Conservation (phyloP, 352 stramenopile genomes). For the Globisporangium middletonii region DNA sequence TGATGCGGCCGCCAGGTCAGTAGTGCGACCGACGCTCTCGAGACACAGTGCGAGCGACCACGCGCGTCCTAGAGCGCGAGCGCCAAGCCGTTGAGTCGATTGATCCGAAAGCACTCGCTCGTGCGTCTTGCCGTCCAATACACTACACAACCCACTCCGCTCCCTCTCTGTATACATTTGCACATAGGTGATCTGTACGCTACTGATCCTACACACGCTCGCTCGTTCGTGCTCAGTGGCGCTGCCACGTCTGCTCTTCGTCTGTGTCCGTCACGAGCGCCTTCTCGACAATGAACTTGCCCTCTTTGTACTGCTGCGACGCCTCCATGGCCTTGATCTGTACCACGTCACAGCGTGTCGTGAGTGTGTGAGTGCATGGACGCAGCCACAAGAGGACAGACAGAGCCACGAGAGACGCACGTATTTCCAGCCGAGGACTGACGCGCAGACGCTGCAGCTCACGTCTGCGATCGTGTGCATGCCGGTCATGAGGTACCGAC, state of each 20-base stretch:
- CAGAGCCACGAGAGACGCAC: slow-evolving; percentile 19
- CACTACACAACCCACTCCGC: too few relatives aligned
- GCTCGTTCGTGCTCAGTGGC: slow-evolving; percentile 4
- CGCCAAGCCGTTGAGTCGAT: too few relatives aligned
- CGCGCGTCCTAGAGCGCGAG: too few relatives aligned
- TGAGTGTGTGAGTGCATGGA: neutral
- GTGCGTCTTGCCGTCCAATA: too few relatives aligned
- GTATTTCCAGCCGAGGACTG: slow-evolving; percentile 81
- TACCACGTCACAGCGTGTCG: neutral
- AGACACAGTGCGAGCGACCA: neutral
- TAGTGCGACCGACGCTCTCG: slow-evolving; percentile 17
- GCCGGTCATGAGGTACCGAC: slow-evolving; percentile 74
- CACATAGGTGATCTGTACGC: too few relatives aligned
- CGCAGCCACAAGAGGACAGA: neutral
- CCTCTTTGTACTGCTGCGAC: slow-evolving; percentile 85
- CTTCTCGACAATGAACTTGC: slow-evolving; percentile 79
- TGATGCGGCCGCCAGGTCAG: slow-evolving; percentile 49
- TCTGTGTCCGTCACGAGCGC: slow-evolving; percentile 62
- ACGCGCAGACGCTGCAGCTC: slow-evolving; percentile 48
- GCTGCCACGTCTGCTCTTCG: slow-evolving; percentile 45
- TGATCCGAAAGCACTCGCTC: too few relatives aligned
- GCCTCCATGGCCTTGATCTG: slow-evolving; percentile 76
- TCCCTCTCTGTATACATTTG: too few relatives aligned
- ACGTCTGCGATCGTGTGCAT: slow-evolving; percentile 79
- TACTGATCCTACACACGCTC: too few relatives aligned